A percentile compares a stretch with the other conserved stretches of the same genome.
phyloP scores from a whole-genome alignment of 371 early-diverging fungal genomes.

The Rhizopus delemar region DNA sequence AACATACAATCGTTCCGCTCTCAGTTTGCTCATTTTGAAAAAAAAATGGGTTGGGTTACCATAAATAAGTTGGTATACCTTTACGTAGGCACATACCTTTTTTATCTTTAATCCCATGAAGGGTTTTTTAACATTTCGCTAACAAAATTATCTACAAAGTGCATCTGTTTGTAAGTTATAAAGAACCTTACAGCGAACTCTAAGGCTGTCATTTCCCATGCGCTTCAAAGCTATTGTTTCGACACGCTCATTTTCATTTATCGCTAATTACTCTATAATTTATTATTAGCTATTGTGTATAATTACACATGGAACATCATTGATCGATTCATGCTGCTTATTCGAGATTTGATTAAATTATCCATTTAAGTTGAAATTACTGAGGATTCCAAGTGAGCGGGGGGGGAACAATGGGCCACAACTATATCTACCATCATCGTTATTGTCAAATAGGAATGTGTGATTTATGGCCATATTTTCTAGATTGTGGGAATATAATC shows the following conservation, averaged over 20 bases:
- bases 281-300: slow-evolving; percentile 12
- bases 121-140: too few species aligned
- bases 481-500: too few species aligned
- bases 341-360: slow-evolving; percentile 11
- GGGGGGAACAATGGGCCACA: slow-evolving; percentile 9
- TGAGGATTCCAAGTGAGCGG: slow-evolving; percentile 7
- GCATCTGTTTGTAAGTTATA: slow-evolving; percentile 12
- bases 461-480: slow-evolving; percentile 9
- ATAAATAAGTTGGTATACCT: too few species aligned
- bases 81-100: too few species aligned
- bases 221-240: slow-evolving; percentile 9
- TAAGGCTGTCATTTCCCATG: slow-evolving; percentile 15
- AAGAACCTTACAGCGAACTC: slow-evolving; percentile 11
- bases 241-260: slow-evolving; percentile 14
- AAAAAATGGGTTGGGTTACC: too few species aligned
- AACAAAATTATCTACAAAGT: slow-evolving; percentile 3
- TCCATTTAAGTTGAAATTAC: slow-evolving; percentile 11
- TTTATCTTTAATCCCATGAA: too few species aligned
- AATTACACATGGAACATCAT: slow-evolving; percentile 13
- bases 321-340: slow-evolving; percentile 13
- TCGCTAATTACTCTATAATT: slow-evolving; percentile 14
- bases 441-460: slow-evolving; percentile 9
- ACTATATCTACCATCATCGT: slow-evolving; percentile 4
- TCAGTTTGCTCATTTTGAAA: too few species aligned
- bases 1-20: too few species aligned